Evolutionary conservation across 2,329 filamentous ascomycete species (phyloP).

Genomic region (Macrophomina phaseolina): DNA sequence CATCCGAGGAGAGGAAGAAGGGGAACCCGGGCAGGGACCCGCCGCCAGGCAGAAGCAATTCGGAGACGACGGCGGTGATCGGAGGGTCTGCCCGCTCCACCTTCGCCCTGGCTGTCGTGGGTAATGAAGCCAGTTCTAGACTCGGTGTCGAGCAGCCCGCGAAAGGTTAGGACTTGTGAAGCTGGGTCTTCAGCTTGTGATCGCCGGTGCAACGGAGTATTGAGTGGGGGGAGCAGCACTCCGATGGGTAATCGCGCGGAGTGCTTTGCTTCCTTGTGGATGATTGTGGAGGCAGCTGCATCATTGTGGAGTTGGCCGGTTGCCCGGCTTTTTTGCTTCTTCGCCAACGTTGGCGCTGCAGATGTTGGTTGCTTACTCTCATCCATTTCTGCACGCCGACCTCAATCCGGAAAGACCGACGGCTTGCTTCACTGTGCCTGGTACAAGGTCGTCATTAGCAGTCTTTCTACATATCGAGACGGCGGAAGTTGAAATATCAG

Average conservation of each 20-base stretch:
- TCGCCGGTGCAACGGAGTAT: not conserved
- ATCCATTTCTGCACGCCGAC: not conserved
- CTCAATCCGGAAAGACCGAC: not conserved
- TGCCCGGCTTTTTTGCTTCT: constrained; percentile 2
- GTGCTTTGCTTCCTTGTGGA: not conserved
- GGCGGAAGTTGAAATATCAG: too few species aligned
- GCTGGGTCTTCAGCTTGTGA: not conserved
- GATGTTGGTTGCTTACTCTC: not conserved
- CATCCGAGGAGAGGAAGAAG: not conserved
- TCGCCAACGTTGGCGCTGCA: not conserved
- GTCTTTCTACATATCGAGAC: too few species aligned
- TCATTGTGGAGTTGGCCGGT: constrained; percentile 12
- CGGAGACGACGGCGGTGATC: not conserved
- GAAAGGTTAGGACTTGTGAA: not conserved
- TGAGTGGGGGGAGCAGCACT: constrained; percentile 1
- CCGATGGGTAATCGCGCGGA: constrained; percentile 16
- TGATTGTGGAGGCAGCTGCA: not conserved
- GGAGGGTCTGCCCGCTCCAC: not conserved
- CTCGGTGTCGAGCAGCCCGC: not conserved
- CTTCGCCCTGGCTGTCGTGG: not conserved
- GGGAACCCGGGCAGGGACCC: not conserved
- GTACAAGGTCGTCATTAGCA: too few species aligned
- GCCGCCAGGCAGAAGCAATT: not conserved
- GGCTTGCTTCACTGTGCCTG: not conserved
- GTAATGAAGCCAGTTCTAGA: not conserved